Conservation (phyloP, 192 early-diverging fungal genomes). For the Podila horticola region DNA sequence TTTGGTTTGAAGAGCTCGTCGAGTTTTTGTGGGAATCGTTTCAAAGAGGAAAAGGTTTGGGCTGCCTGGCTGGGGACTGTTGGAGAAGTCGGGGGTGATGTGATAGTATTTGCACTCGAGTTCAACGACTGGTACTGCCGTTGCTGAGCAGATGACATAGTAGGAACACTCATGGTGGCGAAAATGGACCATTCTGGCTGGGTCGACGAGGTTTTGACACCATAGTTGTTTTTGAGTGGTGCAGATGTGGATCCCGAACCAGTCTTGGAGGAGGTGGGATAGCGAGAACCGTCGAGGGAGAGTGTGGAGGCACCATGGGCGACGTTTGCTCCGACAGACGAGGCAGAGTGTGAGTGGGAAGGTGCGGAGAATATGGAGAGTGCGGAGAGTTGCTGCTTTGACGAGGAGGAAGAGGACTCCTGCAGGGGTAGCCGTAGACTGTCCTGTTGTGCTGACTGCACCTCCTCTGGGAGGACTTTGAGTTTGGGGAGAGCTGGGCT, state of each 20-base stretch:
- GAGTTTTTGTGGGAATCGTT: constrained; percentile 18
- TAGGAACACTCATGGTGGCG: constrained; percentile 19
- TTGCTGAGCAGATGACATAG: background rate
- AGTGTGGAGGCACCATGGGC: too few relatives aligned
- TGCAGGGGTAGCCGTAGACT: too few relatives aligned
- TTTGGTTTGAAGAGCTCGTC: constrained; percentile 24
- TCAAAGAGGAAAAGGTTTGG: constrained; percentile 2
- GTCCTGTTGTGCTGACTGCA: too few relatives aligned
- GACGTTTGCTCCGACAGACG: too few relatives aligned
- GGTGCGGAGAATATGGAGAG: too few relatives aligned
- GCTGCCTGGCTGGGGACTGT: background rate
- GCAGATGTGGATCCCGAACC: background rate
- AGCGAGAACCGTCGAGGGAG: background rate
- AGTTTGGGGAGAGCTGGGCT: background rate
- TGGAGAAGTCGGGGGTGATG: background rate
- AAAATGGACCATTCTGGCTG: constrained; percentile 34
- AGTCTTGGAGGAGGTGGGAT: background rate
- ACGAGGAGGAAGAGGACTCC: too few relatives aligned
- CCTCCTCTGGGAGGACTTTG: background rate
- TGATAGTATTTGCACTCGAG: background rate
- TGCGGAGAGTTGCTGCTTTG: background rate
- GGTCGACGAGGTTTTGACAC: background rate
- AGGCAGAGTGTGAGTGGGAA: too few relatives aligned
- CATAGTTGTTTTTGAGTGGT: background rate
- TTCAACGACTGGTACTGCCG: too few relatives aligned